Evolutionary conservation across 768 basidiomycete genomes (phyloP), one percentile per base, ranked within the genome.

Genomic region (Megacollybia marginata): DNA sequence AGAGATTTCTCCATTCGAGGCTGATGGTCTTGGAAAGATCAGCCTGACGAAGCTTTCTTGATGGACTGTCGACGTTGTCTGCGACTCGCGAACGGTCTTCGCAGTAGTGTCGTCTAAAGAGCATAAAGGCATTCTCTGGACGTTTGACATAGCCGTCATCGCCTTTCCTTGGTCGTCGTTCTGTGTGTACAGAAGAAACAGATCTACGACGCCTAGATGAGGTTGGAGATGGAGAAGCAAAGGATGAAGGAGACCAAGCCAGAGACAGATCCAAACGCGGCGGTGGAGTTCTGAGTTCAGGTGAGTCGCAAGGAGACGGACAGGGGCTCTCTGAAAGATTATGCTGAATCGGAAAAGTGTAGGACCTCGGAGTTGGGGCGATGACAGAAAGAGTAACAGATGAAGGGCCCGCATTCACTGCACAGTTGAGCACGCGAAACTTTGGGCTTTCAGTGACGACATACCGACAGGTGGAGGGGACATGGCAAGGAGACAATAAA

Each of bases 141-240:
- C 87, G 81, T 66, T 88, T 87, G 71, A 89, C 80, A 60, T 89
- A 89, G 64, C 85, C 84, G 38, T 85, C 84, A 65, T 88, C 86
- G 55, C 87, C 85, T 70, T 83, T 82, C 67, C 70, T 78, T 52
- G 82, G 76, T 51, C 76, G 65, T 52, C 78, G 78, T 51, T 81
- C 80, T 57, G 68, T 67, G 62, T 72, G 71, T 59, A 65, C 70
- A 58, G 38, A 40, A 33, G 66, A 66, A 46, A 69, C 71, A 36
- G 72, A 70, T 47, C 78, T 80, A 63, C 78, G 71, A 46, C 77
- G 77, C 60, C 75, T 74, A 31, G 70, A 62, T 9, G 72, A 65
- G 60, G 47, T 59, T 60, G 33, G 65, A 59, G 20, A 65, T 62
- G 54, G 65, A 61, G 54, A 72, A 57, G 51, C 66, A 59, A 60